Evolutionary conservation across 306 rosid species (phyloP), one percentile per base, ranked within the genome.

Genomic region (Trifolium pratense): DNA sequence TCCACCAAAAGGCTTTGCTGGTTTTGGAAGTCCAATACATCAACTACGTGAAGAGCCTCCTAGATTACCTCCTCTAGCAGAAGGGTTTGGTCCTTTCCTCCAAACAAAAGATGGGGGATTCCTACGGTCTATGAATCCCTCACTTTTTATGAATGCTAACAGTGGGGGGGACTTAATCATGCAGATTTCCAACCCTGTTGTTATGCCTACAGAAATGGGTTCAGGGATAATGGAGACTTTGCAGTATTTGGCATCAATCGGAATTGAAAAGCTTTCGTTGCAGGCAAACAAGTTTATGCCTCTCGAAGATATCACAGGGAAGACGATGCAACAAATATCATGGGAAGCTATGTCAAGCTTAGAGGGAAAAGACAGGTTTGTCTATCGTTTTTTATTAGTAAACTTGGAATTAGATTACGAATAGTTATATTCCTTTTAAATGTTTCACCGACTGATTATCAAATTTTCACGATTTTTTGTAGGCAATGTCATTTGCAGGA

Each of bases 131-230:
- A 88, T 94, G 99, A 86, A 79, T 82, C 97, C 97, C 62, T 76
- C 85, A 18, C 85, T 84, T 86, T 91, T 94, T 74, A 75, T 52
- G 60, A 86, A 88, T 71, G 68, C 88, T 75, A 86, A 86, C 85
- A 86, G 69, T 66, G 81, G 88, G 2, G 91, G 97, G 71, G 84
- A 49, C 79, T 85, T 94, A 84, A 87, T 91, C 79, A 84, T 89
- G 89, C 99, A 94, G 79, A 95, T 91, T 84, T 94, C 97, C 37
- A 84, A 84, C 74, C 95, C 99, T 16, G 89, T 91, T 32, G 97
- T 94, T 42, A 83, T 94, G 32, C 99, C 97, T 53, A 95, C 95
- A 34, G 93, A 91, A 83, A 94, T 89, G 97, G 97, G 97, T 78
- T 89, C 96, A 58, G 92, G 91, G 72, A 82, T 88, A 56, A 86